Evolutionary conservation across 2,329 filamentous ascomycete genomes (phyloP), one percentile per base, ranked within the genome.

Genomic region (Penicillium sp.): DNA sequence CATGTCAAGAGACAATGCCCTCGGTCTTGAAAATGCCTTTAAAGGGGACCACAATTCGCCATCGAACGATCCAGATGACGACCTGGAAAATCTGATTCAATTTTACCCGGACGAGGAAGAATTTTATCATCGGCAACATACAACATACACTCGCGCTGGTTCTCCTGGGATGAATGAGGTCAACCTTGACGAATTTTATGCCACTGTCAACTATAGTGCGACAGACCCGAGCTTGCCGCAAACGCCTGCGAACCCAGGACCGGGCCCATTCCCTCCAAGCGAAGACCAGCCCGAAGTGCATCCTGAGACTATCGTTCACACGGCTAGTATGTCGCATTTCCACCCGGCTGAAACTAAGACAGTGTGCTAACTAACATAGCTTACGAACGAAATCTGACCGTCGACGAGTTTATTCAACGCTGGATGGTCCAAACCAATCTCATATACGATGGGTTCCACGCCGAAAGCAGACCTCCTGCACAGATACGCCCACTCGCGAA

Each of bases 351-450:
- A 28, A 24, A 33, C 1, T 9, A 18, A 36, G 18, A 1, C 18
- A 21, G 18, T 23, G 18, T 23, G 24, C 49, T 61, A 31, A 55
- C 44, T 45, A 34, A 28, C 26, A 18, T 34, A 70, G 73, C 71
- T 24, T 69, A 71, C 47, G 73, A 76, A 57, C 63, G 68, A 13
- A 76, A 76, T 45, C 60, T 74, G 36, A 73, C 68, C 3, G 65
- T 76, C 43, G 71, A 74, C n/a, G 70, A 75, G 54, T 76, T 76
- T 49, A 72, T 76, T 36, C 58, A 67, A 31, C 71, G 71, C 16
- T 75, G 73, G 73, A 60, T 74, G 24, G 53, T 65, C n/a, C 63
- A 68, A 24, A 67, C 66, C 4, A 54, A 57, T 45, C 26, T 52
- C 6, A 42, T 60, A 12, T 53, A 52, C 44, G 41, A 51, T 43